A percentile compares a stretch with the other conserved stretches of the same genome.
phyloP scores from a whole-genome alignment of 176 grass and related monocot genomes.

The Luzula sylvatica region DNA sequence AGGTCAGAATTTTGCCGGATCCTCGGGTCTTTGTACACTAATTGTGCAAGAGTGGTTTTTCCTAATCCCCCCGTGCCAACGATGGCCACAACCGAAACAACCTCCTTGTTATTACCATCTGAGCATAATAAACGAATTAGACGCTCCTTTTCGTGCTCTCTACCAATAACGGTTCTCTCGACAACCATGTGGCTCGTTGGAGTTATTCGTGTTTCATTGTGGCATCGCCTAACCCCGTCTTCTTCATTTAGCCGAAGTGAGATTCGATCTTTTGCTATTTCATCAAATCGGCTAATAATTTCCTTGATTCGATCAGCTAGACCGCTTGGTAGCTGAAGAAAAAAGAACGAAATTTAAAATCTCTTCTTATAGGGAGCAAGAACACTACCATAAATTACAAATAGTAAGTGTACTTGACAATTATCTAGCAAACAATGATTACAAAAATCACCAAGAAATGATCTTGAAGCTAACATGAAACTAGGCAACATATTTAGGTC shows the following conservation, averaged over 20 bases:
- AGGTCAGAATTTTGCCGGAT: conserved; percentile 6
- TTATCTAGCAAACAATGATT: too few species aligned
- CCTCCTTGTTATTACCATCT: not conserved
- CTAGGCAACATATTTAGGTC: too few species aligned
- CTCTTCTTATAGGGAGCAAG: too few species aligned
- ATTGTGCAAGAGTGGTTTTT: conserved; percentile 35
- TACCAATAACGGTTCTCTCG: not conserved
- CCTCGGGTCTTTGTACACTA: conserved; percentile 26
- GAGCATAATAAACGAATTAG: conserved; percentile 9
- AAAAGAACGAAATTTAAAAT: not conserved
- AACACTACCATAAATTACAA: too few species aligned
- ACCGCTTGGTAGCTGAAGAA: conserved; percentile 23
- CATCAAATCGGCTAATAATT: conserved; percentile 22
- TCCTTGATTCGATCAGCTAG: conserved; percentile 43
- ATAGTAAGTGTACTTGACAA: too few species aligned
- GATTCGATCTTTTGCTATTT: conserved; percentile 9
- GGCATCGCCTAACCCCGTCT: conserved; percentile 14
- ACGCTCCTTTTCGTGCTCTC: conserved; percentile 16
- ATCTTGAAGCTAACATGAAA: too few species aligned
- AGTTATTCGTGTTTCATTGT: conserved; percentile 9
- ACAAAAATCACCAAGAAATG: too few species aligned
- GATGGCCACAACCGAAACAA: conserved; percentile 26
- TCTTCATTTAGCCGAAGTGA: conserved; percentile 31
- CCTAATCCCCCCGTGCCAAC: conserved; percentile 30
- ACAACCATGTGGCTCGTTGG: conserved; percentile 14